Percentiles rank a stretch among this genome's conserved stretches.
These are phyloP conservation scores for Begonia loranthoides DNA, from an alignment of 306 rosid genomes.

Conservation along the genomic window DNA sequence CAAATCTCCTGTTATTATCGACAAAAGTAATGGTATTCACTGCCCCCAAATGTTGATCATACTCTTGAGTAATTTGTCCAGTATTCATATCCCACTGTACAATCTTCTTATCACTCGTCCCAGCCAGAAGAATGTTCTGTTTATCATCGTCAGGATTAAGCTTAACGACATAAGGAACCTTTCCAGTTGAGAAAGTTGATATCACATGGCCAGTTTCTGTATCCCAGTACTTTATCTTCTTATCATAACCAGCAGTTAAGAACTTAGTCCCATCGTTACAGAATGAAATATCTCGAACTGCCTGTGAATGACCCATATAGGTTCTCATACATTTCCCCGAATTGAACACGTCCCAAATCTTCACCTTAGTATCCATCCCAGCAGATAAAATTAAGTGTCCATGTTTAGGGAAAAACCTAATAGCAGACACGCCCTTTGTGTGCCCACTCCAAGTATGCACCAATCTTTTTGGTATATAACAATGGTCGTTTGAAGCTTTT, in stretches of 20 bases:
- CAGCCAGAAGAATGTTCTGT: constrained; percentile 85
- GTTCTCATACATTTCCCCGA: constrained; percentile 97
- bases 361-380: constrained; percentile 83
- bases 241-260: constrained; percentile 85
- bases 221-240: constrained; percentile 97
- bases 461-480: constrained; percentile 89
- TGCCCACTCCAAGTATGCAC: constrained; percentile 99
- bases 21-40: constrained; percentile 97
- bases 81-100: constrained; percentile 98
- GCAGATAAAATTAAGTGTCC: constrained; percentile 94
- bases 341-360: constrained; percentile 97
- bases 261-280: constrained; percentile 82
- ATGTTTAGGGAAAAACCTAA: constrained; percentile 76
- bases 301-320: constrained; percentile 85
- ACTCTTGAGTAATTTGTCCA: constrained; percentile 94
- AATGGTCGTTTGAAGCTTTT: constrained; percentile 75
- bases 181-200: constrained; percentile 80
- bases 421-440: constrained; percentile 87
- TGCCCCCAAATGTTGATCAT: constrained; percentile 98
- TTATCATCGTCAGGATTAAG: constrained; percentile 94
- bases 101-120: constrained; percentile 98
- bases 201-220: constrained; percentile 95
- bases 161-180: constrained; percentile 88
- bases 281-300: constrained; percentile 85
- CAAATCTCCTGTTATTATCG: constrained; percentile 92